Conservation (phyloP, 257 asterid genomes). For the Ehretia macrophylla region DNA sequence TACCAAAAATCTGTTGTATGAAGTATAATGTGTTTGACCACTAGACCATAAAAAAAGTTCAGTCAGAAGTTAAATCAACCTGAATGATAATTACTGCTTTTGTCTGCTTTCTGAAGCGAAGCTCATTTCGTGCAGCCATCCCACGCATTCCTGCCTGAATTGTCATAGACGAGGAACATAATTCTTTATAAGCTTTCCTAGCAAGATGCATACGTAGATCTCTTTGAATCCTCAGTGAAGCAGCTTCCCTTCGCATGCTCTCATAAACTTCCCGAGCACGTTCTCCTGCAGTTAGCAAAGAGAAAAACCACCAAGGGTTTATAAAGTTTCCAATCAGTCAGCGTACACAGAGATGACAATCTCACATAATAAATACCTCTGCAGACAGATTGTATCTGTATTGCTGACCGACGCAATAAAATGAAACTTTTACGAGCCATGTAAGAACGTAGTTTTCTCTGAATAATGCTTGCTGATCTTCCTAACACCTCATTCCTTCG, state of each 20-base stretch:
- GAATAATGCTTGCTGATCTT: constrained; percentile 93
- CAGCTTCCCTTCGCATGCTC: constrained; percentile 76
- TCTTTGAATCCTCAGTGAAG: constrained; percentile 74
- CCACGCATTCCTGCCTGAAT: constrained; percentile 96
- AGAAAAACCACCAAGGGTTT: constrained; percentile 11
- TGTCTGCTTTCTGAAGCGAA: constrained; percentile 76
- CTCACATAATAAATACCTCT: constrained; percentile 57
- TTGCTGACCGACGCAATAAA: constrained; percentile 64
- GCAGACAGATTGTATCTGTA: constrained; percentile 73
- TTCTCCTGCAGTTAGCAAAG: constrained; percentile 58
- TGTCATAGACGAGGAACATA: constrained; percentile 60
- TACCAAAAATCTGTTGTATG: too few species aligned
- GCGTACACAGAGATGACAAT: constrained; percentile 4
- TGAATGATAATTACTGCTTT: constrained; percentile 82
- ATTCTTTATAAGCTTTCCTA: constrained; percentile 71
- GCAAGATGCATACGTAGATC: constrained; percentile 78
- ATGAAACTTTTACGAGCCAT: constrained; percentile 65
- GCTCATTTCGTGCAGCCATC: constrained; percentile 88
- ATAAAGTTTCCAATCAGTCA: constrained; percentile 5
- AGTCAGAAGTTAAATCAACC: constrained; percentile 30
- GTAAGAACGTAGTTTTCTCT: constrained; percentile 86
- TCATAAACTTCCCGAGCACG: constrained; percentile 66
- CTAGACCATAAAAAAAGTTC: neutral
- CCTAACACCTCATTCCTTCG: constrained; percentile 93
- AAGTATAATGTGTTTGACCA: too few species aligned